Percentiles rank a stretch among this genome's conserved stretches.
These are phyloP conservation scores for Solanum hybrid DNA, from an alignment of 305 asterid genomes.

Conservation along the genomic window DNA sequence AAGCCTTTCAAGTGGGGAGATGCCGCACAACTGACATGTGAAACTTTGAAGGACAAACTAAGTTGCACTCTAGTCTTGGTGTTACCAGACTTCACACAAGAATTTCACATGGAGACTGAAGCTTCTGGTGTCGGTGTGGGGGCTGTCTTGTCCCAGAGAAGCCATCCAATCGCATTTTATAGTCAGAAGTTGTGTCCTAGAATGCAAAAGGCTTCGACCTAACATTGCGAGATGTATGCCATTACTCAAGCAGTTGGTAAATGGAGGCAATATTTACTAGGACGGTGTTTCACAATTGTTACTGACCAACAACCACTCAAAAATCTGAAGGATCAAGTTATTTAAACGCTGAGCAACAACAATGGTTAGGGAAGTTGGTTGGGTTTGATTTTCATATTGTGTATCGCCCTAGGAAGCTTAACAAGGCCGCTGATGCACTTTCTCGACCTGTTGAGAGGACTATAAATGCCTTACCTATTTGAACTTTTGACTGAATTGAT, in stretches of 20 bases:
- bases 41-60: background rate
- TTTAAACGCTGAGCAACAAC: background rate
- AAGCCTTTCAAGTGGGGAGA: too few relatives aligned
- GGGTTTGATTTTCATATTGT: slow-evolving; percentile 3
- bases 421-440: background rate
- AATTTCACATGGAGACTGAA: background rate
- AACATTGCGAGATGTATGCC: background rate
- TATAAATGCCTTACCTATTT: too few relatives aligned
- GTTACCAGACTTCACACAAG: background rate
- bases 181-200: background rate
- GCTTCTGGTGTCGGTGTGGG: background rate
- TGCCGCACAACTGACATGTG: too few relatives aligned
- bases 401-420: background rate
- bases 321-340: background rate
- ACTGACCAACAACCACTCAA: background rate
- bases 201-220: background rate
- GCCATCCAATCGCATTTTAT: background rate
- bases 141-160: background rate
- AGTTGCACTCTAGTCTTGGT: background rate
- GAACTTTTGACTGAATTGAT: too few relatives aligned
- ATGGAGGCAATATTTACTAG: background rate
- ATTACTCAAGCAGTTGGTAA: background rate
- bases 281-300: background rate
- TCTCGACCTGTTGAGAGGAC: too few relatives aligned
- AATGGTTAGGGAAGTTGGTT: slow-evolving; percentile 1